Base-by-base conservation (phyloP, 768 basidiomycete species). In the Lentinula guzmanii region DNA sequence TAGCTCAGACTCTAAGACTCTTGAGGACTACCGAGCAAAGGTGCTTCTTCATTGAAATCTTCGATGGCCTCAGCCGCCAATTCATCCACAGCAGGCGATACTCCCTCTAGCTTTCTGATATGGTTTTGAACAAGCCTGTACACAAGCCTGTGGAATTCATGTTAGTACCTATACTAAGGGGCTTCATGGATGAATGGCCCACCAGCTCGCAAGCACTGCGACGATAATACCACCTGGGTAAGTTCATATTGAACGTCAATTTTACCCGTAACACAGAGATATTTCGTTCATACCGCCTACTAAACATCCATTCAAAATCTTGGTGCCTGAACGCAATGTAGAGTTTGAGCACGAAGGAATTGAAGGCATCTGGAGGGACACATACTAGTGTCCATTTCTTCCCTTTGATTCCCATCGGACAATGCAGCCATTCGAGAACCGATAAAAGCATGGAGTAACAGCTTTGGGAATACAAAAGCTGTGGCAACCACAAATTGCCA, bases 401-500 rank as follows among this genome's bases (percentile, higher is more conserved):
- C 79, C 50, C 92, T 82, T 63, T 86, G 83, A 65, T 87, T 81
- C 39, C 89, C 90, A 66, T 94, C 92, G 9, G 91, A 87, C 15
- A 94, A 75, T 10, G 77, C 77, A 43, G 89, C 89, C 46, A 93
- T 82, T 31, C 84, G 83, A 1, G 87, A 87, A 2, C 92, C 93
- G 55, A 93, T 84, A 72, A 93, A 92, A 13, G 87, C 84, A 62
- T 89, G 83, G 31, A 94, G 76, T 35, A 87, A 70, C 5, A 89
- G 74, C 69, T 87, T 93, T 24, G 93, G 92, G 48, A 86, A 82
- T 8, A 86, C 76, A 68, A 84, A 86, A 50, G 82, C 71, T 4
- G 91, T 94, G 5, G 93, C 93, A 7, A 86, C 68, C 52, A 84
- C 73, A 68, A 94, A 94, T 74, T 93, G 91, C 77, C 81, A 84